Percentiles rank a stretch among this genome's conserved stretches.
These are phyloP conservation scores for Agaricus subrufescens DNA, from an alignment of 768 basidiomycete species.

Conservation along the genomic window DNA sequence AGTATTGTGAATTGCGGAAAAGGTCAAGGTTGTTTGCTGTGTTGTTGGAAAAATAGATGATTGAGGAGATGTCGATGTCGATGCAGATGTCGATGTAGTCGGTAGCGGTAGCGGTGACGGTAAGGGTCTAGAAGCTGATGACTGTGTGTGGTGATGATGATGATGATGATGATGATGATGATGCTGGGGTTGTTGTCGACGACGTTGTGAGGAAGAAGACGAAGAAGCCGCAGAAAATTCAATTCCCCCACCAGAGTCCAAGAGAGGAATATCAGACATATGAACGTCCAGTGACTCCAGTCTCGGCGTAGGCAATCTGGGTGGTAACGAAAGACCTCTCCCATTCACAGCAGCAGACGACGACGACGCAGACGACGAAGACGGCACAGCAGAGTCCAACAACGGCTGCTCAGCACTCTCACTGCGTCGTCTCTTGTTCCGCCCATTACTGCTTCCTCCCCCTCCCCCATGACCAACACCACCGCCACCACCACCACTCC, in stretches of 20 bases:
- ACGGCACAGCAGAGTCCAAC: not conserved
- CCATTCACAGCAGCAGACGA: not conserved
- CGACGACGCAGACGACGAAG: not conserved
- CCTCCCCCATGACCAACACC: not conserved
- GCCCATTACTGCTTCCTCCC: not conserved
- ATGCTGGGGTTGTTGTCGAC: too few relatives aligned
- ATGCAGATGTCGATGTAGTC: not conserved
- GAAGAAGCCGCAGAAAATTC: too few relatives aligned
- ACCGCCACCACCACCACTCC: not conserved
- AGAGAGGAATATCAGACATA: conserved; percentile 9
- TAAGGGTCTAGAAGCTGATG: not conserved
- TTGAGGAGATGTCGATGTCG: not conserved
- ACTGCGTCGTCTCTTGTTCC: conserved; percentile 7
- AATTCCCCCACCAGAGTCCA: not conserved
- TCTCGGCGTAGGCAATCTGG: conserved; percentile 6
- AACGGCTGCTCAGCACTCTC: not conserved
- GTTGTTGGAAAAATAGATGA: not conserved
- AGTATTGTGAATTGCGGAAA: not conserved
- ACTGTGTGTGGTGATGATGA: not conserved
- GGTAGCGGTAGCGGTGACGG: not conserved
- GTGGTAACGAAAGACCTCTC: not conserved
- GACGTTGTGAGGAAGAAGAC: too few relatives aligned
- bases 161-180: not conserved
- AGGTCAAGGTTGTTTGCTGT: not conserved
- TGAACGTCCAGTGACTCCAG: conserved; percentile 5